A percentile compares a stretch with the other conserved stretches of the same genome.
Evolutionary conservation across 805 yeast genomes (phyloP).

Genomic region (Kuraishia ogatae): DNA sequence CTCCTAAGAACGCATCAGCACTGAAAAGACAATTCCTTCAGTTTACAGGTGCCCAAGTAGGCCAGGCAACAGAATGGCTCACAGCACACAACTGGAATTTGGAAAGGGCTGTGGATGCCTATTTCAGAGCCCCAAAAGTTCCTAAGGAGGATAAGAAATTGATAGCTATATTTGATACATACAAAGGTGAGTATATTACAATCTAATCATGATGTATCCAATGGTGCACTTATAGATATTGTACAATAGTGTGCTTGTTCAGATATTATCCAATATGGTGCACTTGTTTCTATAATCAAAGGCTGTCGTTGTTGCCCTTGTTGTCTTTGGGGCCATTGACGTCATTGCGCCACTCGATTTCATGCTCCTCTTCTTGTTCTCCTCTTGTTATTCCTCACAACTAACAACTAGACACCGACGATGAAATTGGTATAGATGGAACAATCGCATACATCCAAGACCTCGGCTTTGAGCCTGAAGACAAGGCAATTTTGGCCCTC

Average conservation of each 20-base stretch:
- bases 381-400: too few relatives aligned
- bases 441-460: slow-evolving; percentile 62
- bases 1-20: not conserved
- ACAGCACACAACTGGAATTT: slow-evolving; percentile 19
- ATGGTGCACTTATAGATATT: too few relatives aligned
- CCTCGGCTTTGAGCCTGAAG: slow-evolving; percentile 66
- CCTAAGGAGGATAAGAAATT: slow-evolving; percentile 9
- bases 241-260: too few relatives aligned
- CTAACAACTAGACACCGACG: not conserved
- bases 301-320: too few relatives aligned
- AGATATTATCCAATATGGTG: too few relatives aligned
- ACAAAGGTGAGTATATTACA: slow-evolving; percentile 12
- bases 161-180: slow-evolving; percentile 23
- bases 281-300: too few relatives aligned
- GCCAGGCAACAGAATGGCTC: slow-evolving; percentile 28
- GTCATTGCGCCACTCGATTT: too few relatives aligned
- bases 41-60: slow-evolving; percentile 27
- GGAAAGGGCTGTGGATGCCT: slow-evolving; percentile 23
- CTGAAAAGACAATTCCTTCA: slow-evolving; percentile 20
- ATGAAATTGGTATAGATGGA: slow-evolving; percentile 64
- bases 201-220: too few relatives aligned
- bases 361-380: too few relatives aligned
- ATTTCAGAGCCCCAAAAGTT: slow-evolving; percentile 10
- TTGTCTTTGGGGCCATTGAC: too few relatives aligned
- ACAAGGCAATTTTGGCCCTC: slow-evolving; percentile 57